Evolutionary conservation across 495 filamentous ascomycete species (phyloP), one percentile per base, ranked within the genome.

Genomic region (Pyrenula aspistea): DNA sequence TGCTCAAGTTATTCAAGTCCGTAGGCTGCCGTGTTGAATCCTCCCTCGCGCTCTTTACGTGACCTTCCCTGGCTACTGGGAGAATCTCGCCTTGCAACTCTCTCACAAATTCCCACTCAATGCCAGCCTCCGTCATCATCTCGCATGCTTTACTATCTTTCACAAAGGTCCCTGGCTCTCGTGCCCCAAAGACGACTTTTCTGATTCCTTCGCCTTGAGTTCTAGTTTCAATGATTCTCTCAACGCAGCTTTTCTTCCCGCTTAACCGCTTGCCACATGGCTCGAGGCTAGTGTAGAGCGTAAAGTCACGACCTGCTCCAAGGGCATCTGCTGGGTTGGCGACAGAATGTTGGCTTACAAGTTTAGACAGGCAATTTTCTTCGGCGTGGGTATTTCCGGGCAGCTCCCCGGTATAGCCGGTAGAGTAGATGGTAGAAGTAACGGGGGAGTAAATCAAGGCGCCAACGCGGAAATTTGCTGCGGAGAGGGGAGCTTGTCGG

Each of bases 331-430:
- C 8, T 4, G 50, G 19, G 19, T 48, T 48, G 0, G 74, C 25
- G 10, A 85, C 68, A 12, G 58, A 59, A 56, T 79, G 73, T 3
- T 66, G 61, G 19, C 69, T 60, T n/a, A 83, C 78, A 23, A 85
- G 78, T 68, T 98, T 97, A 47, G 81, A 68, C 53, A 98, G 80
- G 65, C 87, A 91, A 73, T 83, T 89, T 73, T 98, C 90, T 63
- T 98, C 93, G 2, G 93, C 93, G 61, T 98, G 93, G 0, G 91
- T 96, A 76, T 98, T 98, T 12, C 91, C 93, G 0, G 82, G 77
- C 11, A 93, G 82, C 65, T 97, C 92, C 60, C 95, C 79, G 8
- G 91, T 95, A 74, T 91, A 96, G 53, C 92, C 91, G 1, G 88
- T 91, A 1, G 87, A 80, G 48, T 96, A 78, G 60, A 95, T 76